Evolutionary conservation across 2,329 filamentous ascomycete genomes (phyloP).

Genomic region (Zymoseptoria passerinii): DNA sequence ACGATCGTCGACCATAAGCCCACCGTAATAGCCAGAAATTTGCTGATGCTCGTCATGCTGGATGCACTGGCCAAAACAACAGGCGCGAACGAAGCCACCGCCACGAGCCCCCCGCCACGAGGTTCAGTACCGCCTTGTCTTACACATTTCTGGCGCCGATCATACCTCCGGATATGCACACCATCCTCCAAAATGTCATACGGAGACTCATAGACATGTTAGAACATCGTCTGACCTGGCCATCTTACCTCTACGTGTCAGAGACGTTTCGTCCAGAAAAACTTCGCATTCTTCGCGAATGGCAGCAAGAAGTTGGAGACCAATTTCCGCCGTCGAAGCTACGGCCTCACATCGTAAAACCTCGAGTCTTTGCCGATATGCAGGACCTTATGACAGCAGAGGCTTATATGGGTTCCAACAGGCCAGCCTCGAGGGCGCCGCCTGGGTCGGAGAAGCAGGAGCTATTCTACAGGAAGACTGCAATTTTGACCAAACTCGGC

Average conservation of each 20-base stretch:
- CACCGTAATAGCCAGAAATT: slow-evolving; percentile 6
- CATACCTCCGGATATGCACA: slow-evolving; percentile 4
- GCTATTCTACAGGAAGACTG: slow-evolving; percentile 6
- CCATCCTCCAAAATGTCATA: slow-evolving; percentile 5
- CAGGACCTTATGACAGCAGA: not conserved
- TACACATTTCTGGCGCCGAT: slow-evolving; percentile 9
- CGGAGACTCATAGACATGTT: slow-evolving; percentile 2
- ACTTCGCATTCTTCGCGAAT: slow-evolving; percentile 4
- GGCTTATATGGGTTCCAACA: not conserved
- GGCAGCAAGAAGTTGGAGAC: slow-evolving; percentile 6
- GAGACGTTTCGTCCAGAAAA: slow-evolving; percentile 2
- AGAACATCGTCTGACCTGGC: slow-evolving; percentile 1
- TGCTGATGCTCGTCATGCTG: slow-evolving; percentile 2
- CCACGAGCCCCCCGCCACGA: not conserved
- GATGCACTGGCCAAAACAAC: not conserved
- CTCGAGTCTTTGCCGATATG: not conserved
- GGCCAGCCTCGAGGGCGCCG: not conserved
- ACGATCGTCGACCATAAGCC: slow-evolving; percentile 8
- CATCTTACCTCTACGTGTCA: slow-evolving; percentile 3
- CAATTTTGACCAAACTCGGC: not conserved
- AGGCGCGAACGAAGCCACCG: not conserved
- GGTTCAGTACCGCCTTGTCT: slow-evolving; percentile 1
- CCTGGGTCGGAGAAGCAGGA: slow-evolving; percentile 7
- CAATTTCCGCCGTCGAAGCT: slow-evolving; percentile 5
- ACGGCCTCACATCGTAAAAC: not conserved